These are phyloP conservation scores for Nevesoporus exiguus DNA, from an alignment of 768 basidiomycete species.

Conservation along the genomic window DNA sequence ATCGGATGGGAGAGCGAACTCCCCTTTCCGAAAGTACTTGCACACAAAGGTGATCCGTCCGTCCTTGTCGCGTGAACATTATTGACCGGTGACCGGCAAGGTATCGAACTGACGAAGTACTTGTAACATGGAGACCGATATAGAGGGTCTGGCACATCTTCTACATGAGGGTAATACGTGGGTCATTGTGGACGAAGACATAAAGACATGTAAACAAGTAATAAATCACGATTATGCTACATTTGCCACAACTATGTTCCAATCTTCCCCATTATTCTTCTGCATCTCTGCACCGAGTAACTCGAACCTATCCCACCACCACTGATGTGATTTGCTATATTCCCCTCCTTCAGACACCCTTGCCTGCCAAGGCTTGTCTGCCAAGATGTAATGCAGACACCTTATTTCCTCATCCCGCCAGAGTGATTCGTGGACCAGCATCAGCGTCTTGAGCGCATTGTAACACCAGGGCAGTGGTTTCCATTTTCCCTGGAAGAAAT, in stretches of 20 bases:
- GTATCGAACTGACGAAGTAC: slow-evolving; percentile 92
- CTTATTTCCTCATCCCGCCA: slow-evolving; percentile 88
- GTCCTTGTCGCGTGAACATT: background rate
- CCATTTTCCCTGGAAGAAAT: slow-evolving; percentile 77
- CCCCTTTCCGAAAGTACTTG: slow-evolving; percentile 77
- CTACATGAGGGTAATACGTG: background rate
- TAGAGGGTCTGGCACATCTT: background rate
- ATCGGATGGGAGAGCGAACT: slow-evolving; percentile 85
- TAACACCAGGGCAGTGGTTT: slow-evolving; percentile 80
- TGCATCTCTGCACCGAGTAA: slow-evolving; percentile 41
- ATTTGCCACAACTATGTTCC: slow-evolving; percentile 48
- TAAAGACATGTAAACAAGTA: background rate
- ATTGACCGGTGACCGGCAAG: slow-evolving; percentile 40
- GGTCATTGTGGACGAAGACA: background rate
- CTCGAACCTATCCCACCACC: slow-evolving; percentile 80
- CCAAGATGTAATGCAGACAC: slow-evolving; percentile 83
- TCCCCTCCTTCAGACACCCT: slow-evolving; percentile 42
- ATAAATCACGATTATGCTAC: slow-evolving; percentile 33
- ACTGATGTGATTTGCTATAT: slow-evolving; percentile 55
- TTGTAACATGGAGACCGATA: slow-evolving; percentile 77
- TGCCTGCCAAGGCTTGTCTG: slow-evolving; percentile 82
- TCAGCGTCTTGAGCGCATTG: slow-evolving; percentile 90
- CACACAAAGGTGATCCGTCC: slow-evolving; percentile 69
- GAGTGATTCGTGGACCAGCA: slow-evolving; percentile 61
- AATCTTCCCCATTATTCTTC: slow-evolving; percentile 42